Conservation (phyloP, 176 grass and related monocot species). For the Echinochloa phyllopogon region DNA sequence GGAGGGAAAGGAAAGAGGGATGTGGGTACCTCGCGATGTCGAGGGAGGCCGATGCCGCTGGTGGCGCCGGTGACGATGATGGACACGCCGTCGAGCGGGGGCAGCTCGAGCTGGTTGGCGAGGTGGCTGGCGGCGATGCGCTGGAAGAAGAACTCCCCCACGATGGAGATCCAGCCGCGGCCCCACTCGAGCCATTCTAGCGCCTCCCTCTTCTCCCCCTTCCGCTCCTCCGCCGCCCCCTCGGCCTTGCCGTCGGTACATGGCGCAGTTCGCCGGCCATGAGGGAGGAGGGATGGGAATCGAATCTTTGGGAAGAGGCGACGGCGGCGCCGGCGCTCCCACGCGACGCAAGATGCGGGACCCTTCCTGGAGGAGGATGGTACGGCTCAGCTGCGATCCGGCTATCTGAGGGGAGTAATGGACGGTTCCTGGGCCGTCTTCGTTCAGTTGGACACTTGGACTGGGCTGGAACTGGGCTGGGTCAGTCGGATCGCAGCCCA, state of each 20-base stretch:
- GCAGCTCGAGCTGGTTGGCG: slow-evolving; percentile 74
- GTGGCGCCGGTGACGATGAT: slow-evolving; percentile 85
- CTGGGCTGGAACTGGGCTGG: too few species aligned
- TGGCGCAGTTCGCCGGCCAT: too few species aligned
- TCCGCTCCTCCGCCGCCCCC: not conserved
- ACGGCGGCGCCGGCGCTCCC: too few species aligned
- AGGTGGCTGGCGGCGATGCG: slow-evolving; percentile 96
- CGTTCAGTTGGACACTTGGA: too few species aligned
- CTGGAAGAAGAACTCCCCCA: slow-evolving; percentile 97
- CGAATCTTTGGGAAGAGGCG: too few species aligned
- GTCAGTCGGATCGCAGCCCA: too few species aligned
- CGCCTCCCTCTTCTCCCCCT: slow-evolving; percentile 57
- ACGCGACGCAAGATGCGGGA: too few species aligned
- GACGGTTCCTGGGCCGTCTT: too few species aligned
- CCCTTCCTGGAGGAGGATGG: too few species aligned
- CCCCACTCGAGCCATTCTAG: slow-evolving; percentile 94
- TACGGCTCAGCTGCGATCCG: too few species aligned
- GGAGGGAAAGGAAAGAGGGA: not conserved
- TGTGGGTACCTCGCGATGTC: slow-evolving; percentile 78
- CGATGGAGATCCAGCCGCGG: slow-evolving; percentile 64
- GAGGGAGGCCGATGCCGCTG: slow-evolving; percentile 92
- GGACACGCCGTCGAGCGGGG: slow-evolving; percentile 77
- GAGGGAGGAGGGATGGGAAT: too few species aligned
- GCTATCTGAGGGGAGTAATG: too few species aligned
- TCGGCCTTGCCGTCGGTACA: not conserved